Evolutionary conservation across 2,329 filamentous ascomycete species (phyloP).

Genomic region (Aspergillus nomiae): DNA sequence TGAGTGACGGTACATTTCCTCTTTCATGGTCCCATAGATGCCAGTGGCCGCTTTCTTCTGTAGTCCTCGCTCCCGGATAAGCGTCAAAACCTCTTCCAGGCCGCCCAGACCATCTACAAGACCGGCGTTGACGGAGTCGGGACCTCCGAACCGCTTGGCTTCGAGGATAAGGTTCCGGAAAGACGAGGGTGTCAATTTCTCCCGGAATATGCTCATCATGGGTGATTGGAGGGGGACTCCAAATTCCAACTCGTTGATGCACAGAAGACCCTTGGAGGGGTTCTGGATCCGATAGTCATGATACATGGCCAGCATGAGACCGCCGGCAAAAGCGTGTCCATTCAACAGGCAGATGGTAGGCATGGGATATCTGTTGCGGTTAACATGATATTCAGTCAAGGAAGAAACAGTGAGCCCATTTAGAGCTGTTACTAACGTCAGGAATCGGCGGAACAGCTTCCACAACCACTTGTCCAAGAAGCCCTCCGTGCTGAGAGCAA

Average conservation of each 20-base stretch:
- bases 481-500: constrained; percentile 60
- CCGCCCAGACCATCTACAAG: constrained; percentile 70
- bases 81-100: constrained; percentile 61
- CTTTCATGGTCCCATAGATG: constrained; percentile 71
- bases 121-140: constrained; percentile 65
- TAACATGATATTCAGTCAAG: background rate
- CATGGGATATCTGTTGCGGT: constrained; percentile 65
- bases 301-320: constrained; percentile 78
- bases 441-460: constrained; percentile 64
- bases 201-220: constrained; percentile 73
- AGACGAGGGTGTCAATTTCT: constrained; percentile 60
- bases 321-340: constrained; percentile 79
- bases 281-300: constrained; percentile 83
- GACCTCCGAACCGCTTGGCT: constrained; percentile 66
- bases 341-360: constrained; percentile 78
- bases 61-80: constrained; percentile 63
- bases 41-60: constrained; percentile 63
- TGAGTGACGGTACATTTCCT: constrained; percentile 72
- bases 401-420: background rate
- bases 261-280: constrained; percentile 69
- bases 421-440: constrained; percentile 50
- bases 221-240: constrained; percentile 72
- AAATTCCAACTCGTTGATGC: constrained; percentile 80
- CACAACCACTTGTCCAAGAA: constrained; percentile 67
- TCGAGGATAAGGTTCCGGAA: constrained; percentile 73